Conservation (phyloP, 176 grass and related monocot genomes). For the Paspalum vaginatum region DNA sequence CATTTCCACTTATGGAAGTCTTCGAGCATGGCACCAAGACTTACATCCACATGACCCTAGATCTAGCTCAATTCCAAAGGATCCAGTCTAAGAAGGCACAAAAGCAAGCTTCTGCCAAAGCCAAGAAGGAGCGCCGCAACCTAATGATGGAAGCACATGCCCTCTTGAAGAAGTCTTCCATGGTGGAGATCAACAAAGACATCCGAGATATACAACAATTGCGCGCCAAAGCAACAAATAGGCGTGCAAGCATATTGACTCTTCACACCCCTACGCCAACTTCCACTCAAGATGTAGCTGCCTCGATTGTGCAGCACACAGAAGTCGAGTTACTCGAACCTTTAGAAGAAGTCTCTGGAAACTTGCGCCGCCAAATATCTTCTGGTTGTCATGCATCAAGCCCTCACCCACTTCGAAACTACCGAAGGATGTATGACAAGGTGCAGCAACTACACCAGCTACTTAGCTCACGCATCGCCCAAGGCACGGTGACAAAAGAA, state of each 20-base stretch:
- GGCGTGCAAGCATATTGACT: no score
- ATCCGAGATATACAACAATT: no score
- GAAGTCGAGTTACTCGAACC: neutral
- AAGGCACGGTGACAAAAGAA: neutral
- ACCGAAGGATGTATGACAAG: neutral
- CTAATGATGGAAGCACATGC: no score
- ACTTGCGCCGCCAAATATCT: neutral
- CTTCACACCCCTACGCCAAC: accelerated
- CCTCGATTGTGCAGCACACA: neutral
- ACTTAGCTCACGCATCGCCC: neutral
- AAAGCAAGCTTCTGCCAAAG: neutral
- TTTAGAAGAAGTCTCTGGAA: neutral
- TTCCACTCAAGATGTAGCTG: no score
- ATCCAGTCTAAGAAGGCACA: neutral
- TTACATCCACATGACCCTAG: neutral
- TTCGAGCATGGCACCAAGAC: neutral
- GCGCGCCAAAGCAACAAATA: no score
- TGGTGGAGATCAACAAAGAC: no score
- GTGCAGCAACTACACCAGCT: neutral
- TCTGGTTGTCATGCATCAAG: neutral
- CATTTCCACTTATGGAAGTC: neutral
- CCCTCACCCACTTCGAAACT: neutral
- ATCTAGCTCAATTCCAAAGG: neutral
- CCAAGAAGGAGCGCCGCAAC: no score
- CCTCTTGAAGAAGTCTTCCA: no score